phyloP scores from a whole-genome alignment of 176 grass and related monocot species.

The Paspalum vaginatum region DNA sequence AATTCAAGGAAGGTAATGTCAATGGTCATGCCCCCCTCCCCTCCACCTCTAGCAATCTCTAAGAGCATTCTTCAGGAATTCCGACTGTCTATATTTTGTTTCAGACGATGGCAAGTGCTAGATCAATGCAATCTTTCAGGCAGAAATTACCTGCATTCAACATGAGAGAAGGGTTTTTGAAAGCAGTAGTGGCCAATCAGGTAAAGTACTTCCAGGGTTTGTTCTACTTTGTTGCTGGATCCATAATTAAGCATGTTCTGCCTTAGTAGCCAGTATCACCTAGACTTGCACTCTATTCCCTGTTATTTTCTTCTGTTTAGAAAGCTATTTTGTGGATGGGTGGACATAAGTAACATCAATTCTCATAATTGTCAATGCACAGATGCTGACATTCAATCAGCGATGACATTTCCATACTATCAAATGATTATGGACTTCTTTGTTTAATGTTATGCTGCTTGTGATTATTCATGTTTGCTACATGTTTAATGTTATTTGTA shows the following conservation, averaged over 20 bases:
- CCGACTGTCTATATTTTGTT: conserved; percentile 23
- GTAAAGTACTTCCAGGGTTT: conserved; percentile 46
- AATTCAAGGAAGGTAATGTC: conserved; percentile 73
- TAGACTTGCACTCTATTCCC: not conserved
- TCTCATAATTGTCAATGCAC: not conserved
- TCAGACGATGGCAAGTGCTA: conserved; percentile 66
- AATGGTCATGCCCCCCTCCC: not conserved
- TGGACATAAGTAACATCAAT: conserved; percentile 7
- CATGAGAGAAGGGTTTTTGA: conserved; percentile 78
- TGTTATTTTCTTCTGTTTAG: not conserved
- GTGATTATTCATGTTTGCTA: conserved; percentile 18
- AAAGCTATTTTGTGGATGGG: conserved; percentile 29
- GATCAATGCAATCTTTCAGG: conserved; percentile 84
- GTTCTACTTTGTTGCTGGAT: conserved; percentile 8
- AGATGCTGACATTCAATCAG: not conserved
- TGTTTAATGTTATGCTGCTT: conserved; percentile 1
- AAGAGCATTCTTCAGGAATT: conserved; percentile 8
- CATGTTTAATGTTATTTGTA: not conserved
- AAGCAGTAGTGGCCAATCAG: conserved; percentile 78
- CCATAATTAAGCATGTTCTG: conserved; percentile 8
- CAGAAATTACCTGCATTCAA: conserved; percentile 85
- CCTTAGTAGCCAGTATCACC: not conserved
- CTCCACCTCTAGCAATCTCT: not conserved
- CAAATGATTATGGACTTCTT: not conserved
- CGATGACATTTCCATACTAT: not conserved